Evolutionary conservation across 148 eudicot genomes (phyloP), one percentile per base, ranked within the genome.

Genomic region (Oxyria digyna): DNA sequence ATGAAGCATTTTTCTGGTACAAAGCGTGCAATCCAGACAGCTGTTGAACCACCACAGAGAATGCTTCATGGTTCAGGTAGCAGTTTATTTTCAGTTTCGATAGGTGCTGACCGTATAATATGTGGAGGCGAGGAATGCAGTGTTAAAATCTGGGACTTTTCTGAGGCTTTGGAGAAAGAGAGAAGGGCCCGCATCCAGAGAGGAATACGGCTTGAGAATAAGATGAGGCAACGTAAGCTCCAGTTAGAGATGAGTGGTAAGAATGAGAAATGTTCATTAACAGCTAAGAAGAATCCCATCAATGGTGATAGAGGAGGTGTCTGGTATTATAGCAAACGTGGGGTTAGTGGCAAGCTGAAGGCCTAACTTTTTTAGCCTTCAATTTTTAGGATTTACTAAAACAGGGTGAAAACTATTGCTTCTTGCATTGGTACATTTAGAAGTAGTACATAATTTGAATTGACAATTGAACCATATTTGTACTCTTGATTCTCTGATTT

Each of bases 71-170:
- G 93, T 23, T 79, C 87, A 29, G 89, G 87, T 12, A 64, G 83
- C 72, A 95, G 89, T 80, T 79, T 91, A 69, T 88, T 85, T 64
- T 85, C 87, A 0, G 93, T 95, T 57, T 85, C 73, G 68, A 81
- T 91, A 68, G 97, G 99, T 62, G 84, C 76, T 70, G 97, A 95
- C 74, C 89, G 97, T 27, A 83, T 95, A 21, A 84, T 91, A 2
- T 91, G 97, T 81, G 99, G 89, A 26, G 97, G 96, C 1, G 99
- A 95, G 76, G 96, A 91, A 50, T 85, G 85, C 59, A 80, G 82
- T 50, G 88, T 91, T 43, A 85, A 90, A 74, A 72, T 95, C 57
- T 95, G 99, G 99, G 91, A 95, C 77, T 95, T 95, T 64, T 88
- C 99, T 1, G 84, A 78, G 69, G 97, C 99, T 57, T 68, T 95